A percentile compares a stretch with the other conserved stretches of the same genome.
Conservation (phyloP, 352 stramenopile genomes). For the Pythium biforme region DNA sequence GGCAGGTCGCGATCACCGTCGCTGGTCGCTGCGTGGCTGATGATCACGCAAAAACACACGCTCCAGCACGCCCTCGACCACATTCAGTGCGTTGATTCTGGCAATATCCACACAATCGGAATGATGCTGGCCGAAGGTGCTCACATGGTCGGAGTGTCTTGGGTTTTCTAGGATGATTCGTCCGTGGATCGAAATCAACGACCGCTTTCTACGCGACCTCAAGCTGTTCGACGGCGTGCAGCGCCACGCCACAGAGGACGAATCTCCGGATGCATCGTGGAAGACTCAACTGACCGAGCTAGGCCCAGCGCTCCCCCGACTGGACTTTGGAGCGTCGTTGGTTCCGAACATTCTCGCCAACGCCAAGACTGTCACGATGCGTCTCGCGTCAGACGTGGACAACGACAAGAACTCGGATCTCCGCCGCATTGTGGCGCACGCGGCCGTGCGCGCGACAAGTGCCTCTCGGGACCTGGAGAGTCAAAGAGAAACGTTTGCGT, state of each 20-base stretch:
- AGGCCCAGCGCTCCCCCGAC: conserved; percentile 28
- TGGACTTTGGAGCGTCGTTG: conserved; percentile 60
- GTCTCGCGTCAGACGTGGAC: conserved; percentile 45
- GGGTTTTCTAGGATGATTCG: conserved; percentile 37
- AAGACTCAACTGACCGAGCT: background rate
- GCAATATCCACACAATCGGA: no score
- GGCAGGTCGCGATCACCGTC: conserved; percentile 62
- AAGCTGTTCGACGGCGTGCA: conserved; percentile 37
- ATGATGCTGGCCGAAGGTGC: no score
- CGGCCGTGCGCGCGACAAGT: conserved; percentile 43
- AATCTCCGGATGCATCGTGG: background rate
- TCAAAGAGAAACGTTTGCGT: conserved; percentile 37
- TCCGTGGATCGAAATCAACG: conserved; percentile 73
- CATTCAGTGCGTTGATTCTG: conserved; percentile 49
- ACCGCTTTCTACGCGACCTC: conserved; percentile 52
- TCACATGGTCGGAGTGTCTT: no score
- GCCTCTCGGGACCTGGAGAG: background rate
- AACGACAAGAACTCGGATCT: conserved; percentile 62
- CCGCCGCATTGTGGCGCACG: conserved; percentile 30
- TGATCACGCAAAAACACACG: conserved; percentile 27
- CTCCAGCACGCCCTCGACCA: conserved; percentile 38
- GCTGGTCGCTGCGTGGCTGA: conserved; percentile 53
- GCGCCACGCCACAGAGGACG: background rate
- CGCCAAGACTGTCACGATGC: conserved; percentile 69
- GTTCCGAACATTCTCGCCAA: conserved; percentile 39